Conservation (phyloP, 2,329 filamentous ascomycete genomes). For the Alternaria panax region DNA sequence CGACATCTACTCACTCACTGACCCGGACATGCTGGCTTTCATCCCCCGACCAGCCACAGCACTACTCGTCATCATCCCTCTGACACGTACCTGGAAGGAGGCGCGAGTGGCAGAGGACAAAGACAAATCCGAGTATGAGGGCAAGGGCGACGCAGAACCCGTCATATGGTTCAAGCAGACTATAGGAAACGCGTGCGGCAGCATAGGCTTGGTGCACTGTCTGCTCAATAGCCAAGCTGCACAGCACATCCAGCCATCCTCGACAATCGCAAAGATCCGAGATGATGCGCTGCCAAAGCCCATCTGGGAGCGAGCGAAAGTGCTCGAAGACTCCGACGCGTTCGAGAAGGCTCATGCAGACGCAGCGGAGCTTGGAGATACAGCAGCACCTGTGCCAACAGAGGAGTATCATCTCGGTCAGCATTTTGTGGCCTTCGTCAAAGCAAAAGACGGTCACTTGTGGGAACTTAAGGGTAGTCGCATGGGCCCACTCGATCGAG, state of each 20-base stretch:
- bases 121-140: constrained; percentile 54
- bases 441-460: constrained; percentile 54
- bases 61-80: constrained; percentile 62
- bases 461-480: constrained; percentile 57
- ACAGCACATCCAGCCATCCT: constrained; percentile 53
- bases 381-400: constrained; percentile 37
- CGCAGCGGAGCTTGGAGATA: constrained; percentile 54
- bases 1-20: constrained; percentile 62
- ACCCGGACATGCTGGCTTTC: constrained; percentile 58
- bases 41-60: constrained; percentile 63
- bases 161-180: constrained; percentile 68
- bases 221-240: constrained; percentile 59
- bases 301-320: constrained; percentile 56
- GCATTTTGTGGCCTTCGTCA: constrained; percentile 59
- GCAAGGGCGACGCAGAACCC: constrained; percentile 58
- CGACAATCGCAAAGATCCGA: constrained; percentile 56
- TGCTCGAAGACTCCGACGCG: constrained; percentile 59
- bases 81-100: constrained; percentile 47
- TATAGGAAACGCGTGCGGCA: constrained; percentile 65
- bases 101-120: constrained; percentile 54
- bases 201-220: constrained; percentile 65
- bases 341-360: constrained; percentile 55
- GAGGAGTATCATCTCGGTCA: constrained; percentile 45
- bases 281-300: constrained; percentile 54
- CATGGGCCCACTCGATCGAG: constrained; percentile 56